Base-by-base conservation (phyloP, 306 rosid species). In the Corylus avellana region DNA sequence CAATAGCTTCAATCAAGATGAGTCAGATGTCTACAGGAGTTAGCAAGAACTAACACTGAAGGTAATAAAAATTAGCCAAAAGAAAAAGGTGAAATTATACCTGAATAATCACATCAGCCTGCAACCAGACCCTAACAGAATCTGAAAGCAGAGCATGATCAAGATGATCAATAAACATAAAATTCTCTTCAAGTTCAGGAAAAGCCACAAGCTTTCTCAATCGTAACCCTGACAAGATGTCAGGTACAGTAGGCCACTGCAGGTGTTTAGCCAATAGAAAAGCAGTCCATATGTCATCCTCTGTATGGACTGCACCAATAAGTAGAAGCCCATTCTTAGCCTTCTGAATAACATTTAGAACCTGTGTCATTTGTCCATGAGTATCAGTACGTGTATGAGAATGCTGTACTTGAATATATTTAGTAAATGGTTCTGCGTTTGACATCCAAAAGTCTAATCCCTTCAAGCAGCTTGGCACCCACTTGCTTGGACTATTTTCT, bases 231-330 rank as follows among this genome's bases (percentile, higher is more conserved):
- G 98, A 94, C 88, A 94, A 85, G 81, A 92, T 89, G 85, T 94
- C 98, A 55, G 98, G 90, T 50, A 91, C 86, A 73, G 93, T 90
- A 78, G 98, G 98, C 98, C 98, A 94, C 32, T 68, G 79, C 75
- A 94, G 92, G 84, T 86, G 97, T 88, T 90, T 92, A 77, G 92
- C 97, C 88, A 94, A 83, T 82, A 90, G 95, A 80, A 91, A 82
- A 84, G 85, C 89, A 74, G 97, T 95, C 98, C 98, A 94, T 82
- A 94, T 94, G 86, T 94, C 97, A 87, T 94, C 98, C 79, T 91
- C 97, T 32, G 95, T 75, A 74, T 88, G 97, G 78, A 94, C 75
- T 68, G 88, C 92, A 77, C 97, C 98, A 68, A 90, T 77, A 78
- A 94, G 75, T 67, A 94, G 85, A 86, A 94, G 87, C 74, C 98